These are phyloP conservation scores for Pythium dissotocum DNA, from an alignment of 352 stramenopile species.

Conservation along the genomic window DNA sequence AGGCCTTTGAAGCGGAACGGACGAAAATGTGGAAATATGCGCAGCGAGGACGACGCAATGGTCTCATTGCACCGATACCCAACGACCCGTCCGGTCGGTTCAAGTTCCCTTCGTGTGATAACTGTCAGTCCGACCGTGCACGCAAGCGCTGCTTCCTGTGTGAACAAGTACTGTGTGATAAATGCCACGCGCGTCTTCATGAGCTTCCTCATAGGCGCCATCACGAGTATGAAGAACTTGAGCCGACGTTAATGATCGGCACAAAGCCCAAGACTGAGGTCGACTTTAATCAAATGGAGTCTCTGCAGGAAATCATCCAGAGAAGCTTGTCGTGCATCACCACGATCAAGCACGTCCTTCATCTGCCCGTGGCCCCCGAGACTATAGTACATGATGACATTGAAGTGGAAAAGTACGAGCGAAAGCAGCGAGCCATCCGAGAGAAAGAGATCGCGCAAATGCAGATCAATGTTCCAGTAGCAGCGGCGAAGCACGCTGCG, in stretches of 20 bases:
- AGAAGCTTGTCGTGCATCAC: conserved; percentile 34
- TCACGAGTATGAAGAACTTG: conserved; percentile 50
- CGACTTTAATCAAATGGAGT: conserved; percentile 34
- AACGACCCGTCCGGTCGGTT: conserved; percentile 30
- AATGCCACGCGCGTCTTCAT: conserved; percentile 59
- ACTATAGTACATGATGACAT: conserved; percentile 20
- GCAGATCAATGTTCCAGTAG: conserved; percentile 54
- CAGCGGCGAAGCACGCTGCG: conserved; percentile 45
- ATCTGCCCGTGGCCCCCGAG: not conserved
- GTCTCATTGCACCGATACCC: conserved; percentile 56
- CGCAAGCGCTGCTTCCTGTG: conserved; percentile 53
- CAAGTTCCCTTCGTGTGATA: conserved; percentile 53
- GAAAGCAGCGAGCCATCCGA: conserved; percentile 39
- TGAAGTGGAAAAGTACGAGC: conserved; percentile 53
- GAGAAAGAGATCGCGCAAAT: conserved; percentile 60
- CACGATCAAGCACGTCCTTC: conserved; percentile 34
- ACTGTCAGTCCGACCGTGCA: conserved; percentile 46
- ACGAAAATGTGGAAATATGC: conserved; percentile 37
- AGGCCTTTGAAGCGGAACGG: conserved; percentile 43
- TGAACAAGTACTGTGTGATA: conserved; percentile 62
- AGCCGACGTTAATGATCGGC: conserved; percentile 33
- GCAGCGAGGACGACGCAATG: conserved; percentile 47
- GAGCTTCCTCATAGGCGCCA: conserved; percentile 50
- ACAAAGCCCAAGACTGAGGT: conserved; percentile 24
- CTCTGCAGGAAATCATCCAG: conserved; percentile 24